phyloP scores from a whole-genome alignment of 768 basidiomycete species.

The Tricholoma furcatifolium region DNA sequence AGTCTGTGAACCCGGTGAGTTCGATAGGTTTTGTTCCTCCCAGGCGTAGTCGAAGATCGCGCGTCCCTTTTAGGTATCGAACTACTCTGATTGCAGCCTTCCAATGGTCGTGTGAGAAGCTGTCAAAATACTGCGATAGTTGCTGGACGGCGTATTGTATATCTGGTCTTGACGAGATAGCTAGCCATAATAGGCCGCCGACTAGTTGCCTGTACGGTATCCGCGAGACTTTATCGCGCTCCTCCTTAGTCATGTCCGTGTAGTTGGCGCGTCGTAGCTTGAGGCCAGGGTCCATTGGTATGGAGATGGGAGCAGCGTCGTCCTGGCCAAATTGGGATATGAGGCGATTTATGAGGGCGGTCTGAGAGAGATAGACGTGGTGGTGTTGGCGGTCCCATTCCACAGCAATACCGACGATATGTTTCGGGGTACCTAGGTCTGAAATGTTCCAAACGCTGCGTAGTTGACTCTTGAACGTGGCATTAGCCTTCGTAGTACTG shows the following conservation, averaged over 20 bases:
- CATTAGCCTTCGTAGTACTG: constrained; percentile 9
- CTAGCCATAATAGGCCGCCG: constrained; percentile 18
- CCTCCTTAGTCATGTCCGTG: neutral
- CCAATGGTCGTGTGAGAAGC: constrained; percentile 11
- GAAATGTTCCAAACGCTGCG: too few relatives aligned
- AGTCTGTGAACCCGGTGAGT: too few relatives aligned
- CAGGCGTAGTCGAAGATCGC: constrained; percentile 18
- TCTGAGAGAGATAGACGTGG: too few relatives aligned
- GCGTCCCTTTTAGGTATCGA: too few relatives aligned
- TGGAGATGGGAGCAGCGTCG: constrained; percentile 14
- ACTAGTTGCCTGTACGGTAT: constrained; percentile 10
- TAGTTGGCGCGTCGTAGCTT: constrained; percentile 8
- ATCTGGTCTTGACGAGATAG: constrained; percentile 23
- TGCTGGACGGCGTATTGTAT: constrained; percentile 24
- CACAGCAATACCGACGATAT: too few relatives aligned
- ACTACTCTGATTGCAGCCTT: too few relatives aligned
- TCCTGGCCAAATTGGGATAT: constrained; percentile 18
- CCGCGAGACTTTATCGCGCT: neutral
- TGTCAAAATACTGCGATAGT: too few relatives aligned
- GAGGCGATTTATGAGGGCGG: constrained; percentile 15
- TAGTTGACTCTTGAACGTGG: constrained; percentile 22
- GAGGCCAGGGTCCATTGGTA: too few relatives aligned
- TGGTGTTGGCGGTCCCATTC: too few relatives aligned
- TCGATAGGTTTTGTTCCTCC: too few relatives aligned
- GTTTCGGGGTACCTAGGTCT: too few relatives aligned